These are phyloP conservation scores for Colletotrichum navitas DNA, from an alignment of 2,329 filamentous ascomycete species.

Conservation along the genomic window DNA sequence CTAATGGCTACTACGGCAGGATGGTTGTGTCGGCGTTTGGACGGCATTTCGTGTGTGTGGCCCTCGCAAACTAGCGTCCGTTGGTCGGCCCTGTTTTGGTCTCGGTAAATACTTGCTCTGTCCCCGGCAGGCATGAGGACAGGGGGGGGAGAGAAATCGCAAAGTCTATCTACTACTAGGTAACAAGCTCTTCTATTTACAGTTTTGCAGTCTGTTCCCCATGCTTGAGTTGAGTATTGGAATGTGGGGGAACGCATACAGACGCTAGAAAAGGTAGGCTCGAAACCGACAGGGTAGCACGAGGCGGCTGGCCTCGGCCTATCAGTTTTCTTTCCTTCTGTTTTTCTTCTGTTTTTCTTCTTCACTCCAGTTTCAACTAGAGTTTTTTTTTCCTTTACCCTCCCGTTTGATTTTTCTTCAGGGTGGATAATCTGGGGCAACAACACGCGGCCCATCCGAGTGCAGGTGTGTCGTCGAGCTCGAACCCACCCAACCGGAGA, in stretches of 20 bases:
- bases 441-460: slow-evolving; percentile 30
- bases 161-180: not conserved
- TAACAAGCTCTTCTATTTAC: not conserved
- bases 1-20: slow-evolving; percentile 19
- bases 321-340: not conserved
- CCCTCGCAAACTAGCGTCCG: not conserved
- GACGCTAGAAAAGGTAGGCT: not conserved
- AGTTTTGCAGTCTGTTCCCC: not conserved
- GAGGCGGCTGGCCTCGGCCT: slow-evolving; percentile 36
- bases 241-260: not conserved
- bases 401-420: not conserved
- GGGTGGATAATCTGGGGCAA: slow-evolving; percentile 39
- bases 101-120: not conserved
- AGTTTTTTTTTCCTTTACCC: not conserved
- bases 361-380: not conserved
- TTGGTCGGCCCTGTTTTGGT: not conserved
- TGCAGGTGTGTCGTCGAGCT: not conserved
- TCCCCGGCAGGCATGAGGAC: not conserved
- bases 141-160: not conserved
- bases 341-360: not conserved
- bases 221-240: too few species aligned
- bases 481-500: slow-evolving; percentile 28
- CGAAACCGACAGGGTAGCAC: slow-evolving; percentile 17
- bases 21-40: not conserved
- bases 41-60: not conserved